Base-by-base conservation (phyloP, 2,329 filamentous ascomycete genomes). In the Colletotrichum nymphaeae region DNA sequence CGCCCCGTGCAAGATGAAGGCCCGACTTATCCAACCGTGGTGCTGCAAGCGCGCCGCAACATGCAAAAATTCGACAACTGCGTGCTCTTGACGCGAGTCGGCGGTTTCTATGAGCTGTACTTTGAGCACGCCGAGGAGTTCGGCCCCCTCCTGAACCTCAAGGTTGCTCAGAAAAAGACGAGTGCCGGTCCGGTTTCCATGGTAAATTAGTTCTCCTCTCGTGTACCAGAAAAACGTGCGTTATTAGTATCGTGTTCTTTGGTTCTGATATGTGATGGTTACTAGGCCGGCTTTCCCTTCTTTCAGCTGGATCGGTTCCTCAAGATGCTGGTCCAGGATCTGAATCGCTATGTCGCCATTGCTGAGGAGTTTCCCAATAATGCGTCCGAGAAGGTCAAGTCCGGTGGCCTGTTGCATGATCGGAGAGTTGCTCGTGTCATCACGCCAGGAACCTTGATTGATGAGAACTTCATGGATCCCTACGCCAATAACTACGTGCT, bases 101-200 rank as follows among this genome's bases (percentile, higher is more conserved):
- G 97, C 69, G 93, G 95, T 73, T 99, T 99, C 84, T 99, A 98
- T 83, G 97, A 99, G 89, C 86, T 99, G 72, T 99, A 99, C 84
- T 97, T 98, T 82, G 93, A 97, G 78, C 95, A 99, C 81, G 97
- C 97, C 12, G 94, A 97, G 72, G 92, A 98, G 79, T 93, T 93
- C 81, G 96, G 93, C 1, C 94, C 95, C 1, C 86, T 97, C 57
- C 87, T 99, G 75, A 97, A 95, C 78, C 85, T 99, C 79, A 98
- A 98, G 82, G 91, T 97, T 67, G 92, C 93, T 2, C 89, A 89
- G 63, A 76, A 94, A 81, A 95, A 91, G 82, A 95, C 93, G n/a
- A 93, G 85, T 75, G 92, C 92, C 9, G 94, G 93, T 1, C 89
- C 90, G 26, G 94, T 99, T 22, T 86, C 95, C 6, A 98, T 99